phyloP scores from a whole-genome alignment of 179 eudicot genomes.

The Corrigiola litoralis region DNA sequence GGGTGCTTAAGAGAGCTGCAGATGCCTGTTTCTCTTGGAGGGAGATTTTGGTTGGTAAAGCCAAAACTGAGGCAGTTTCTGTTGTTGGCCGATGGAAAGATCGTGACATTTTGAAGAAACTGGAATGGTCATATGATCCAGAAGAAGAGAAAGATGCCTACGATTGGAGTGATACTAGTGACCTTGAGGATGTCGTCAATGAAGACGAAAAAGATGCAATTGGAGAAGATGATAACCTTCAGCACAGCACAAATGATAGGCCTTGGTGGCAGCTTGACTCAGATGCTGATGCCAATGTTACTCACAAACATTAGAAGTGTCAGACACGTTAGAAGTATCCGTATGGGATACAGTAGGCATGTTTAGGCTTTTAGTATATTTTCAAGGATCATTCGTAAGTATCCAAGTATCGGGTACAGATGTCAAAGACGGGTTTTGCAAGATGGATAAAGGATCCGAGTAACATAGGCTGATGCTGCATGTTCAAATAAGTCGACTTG shows the following conservation, averaged over 20 bases:
- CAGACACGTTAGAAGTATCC: too few species aligned
- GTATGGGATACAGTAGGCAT: too few species aligned
- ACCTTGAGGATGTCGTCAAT: constrained; percentile 23
- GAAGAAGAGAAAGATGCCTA: constrained; percentile 33
- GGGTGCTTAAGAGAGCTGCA: constrained; percentile 63
- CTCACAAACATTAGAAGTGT: too few species aligned
- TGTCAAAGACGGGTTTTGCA: too few species aligned
- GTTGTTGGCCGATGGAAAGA: constrained; percentile 83
- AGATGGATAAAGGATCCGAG: too few species aligned
- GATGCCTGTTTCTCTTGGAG: constrained; percentile 87
- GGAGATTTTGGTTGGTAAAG: constrained; percentile 76
- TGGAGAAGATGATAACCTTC: constrained; percentile 13
- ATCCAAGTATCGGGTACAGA: too few species aligned
- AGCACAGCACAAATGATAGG: constrained; percentile 21
- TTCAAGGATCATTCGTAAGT: too few species aligned
- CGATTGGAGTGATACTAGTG: constrained; percentile 16
- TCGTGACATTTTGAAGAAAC: constrained; percentile 59
- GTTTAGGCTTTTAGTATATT: too few species aligned
- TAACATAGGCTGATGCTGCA: too few species aligned
- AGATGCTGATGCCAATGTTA: constrained; percentile 18
- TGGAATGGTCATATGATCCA: constrained; percentile 76
- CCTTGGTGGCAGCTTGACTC: constrained; percentile 73
- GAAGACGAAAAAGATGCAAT: constrained; percentile 27
- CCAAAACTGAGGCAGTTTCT: constrained; percentile 54
- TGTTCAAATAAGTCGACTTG: neutral